Percentiles rank a stretch among this genome's conserved stretches.
phyloP scores from a whole-genome alignment of 108 stramenopile species.

The Nitzschia sp. region DNA sequence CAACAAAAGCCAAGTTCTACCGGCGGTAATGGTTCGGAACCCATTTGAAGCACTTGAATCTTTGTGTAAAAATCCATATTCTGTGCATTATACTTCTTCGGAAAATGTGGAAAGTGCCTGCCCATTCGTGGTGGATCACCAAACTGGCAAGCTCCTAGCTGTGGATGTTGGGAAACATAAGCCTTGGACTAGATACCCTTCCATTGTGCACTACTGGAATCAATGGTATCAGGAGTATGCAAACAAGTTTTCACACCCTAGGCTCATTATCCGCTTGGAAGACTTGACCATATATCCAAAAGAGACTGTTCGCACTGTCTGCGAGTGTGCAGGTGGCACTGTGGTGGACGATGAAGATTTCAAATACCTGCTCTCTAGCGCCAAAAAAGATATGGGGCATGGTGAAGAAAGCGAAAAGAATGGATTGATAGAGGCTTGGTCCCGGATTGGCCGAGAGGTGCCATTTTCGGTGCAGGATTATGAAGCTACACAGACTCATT shows the following conservation, averaged over 20 bases:
- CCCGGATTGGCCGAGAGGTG: neutral
- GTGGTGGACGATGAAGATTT: neutral
- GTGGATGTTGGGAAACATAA: neutral
- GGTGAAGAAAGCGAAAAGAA: conserved; percentile 8
- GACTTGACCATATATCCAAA: conserved; percentile 48
- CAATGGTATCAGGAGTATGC: conserved; percentile 55
- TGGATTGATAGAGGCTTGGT: conserved; percentile 10
- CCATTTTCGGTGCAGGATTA: conserved; percentile 9
- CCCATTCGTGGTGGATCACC: conserved; percentile 7
- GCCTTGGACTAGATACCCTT: conserved; percentile 10
- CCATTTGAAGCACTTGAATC: conserved; percentile 1
- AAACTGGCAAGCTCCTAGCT: neutral
- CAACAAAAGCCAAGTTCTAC: conserved; percentile 13
- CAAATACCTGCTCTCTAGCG: neutral
- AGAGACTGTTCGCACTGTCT: conserved; percentile 43
- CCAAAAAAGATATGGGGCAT: conserved; percentile 5
- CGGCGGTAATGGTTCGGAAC: conserved; percentile 6
- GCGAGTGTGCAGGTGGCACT: conserved; percentile 51
- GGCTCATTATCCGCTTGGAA: conserved; percentile 49
- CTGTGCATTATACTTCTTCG: neutral
- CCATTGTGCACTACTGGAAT: conserved; percentile 58
- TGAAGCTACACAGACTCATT: neutral
- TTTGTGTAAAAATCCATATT: conserved; percentile 1
- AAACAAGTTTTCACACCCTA: conserved; percentile 35
- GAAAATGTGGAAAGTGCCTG: conserved; percentile 14